Base-by-base conservation (phyloP, 1,284 basidiomycete genomes). In the Cryptococcus hybrid region DNA sequence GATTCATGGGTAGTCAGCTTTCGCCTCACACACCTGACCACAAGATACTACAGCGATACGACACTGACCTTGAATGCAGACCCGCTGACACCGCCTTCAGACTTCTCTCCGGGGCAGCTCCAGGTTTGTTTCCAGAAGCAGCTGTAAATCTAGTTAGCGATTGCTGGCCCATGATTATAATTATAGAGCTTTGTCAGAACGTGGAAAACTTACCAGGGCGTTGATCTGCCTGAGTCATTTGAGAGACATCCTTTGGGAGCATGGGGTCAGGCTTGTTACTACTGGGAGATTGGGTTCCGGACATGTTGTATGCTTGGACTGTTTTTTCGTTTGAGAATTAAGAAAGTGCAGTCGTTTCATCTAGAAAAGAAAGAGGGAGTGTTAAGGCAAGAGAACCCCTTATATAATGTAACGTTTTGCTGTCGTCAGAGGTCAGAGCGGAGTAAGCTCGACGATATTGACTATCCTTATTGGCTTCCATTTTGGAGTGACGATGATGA, bases 211-310 rank as follows among this genome's bases (percentile, higher is more conserved):
- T 42, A 66, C 65, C 63, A 57, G 60, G 62, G 51, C 64, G 46
- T 44, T 66, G 65, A 46, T 66, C 54, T 48, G 62, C 60, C 47
- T 61, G 61, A 43, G 58, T 64, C 47, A 63, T 55, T 50, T 66
- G 65, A 11, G 51, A 48, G 11, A 47, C 62, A 34, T 48, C 58
- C 35, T 55, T 52, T 6, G 56, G 55, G 39, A 63, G 51, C 8
- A 59, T 39, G 36, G 61, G 58, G 56, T 66, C 61, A 37, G 57
- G 51, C 46, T 55, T 55, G 38, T 60, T 57, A 9, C 44, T 52
- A 24, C 54, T 53, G 46, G 63, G 63, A 15, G 63, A 65, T 55
- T 65, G 56, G 38, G 59, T 55, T 43, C 61, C 61, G 42, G 30
- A 30, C 30, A 30, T 30, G 4, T 30, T 30, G 30, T 30, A 30